Evolutionary conservation across 2,329 filamentous ascomycete genomes (phyloP).

Genomic region (Aquanectria penicillioides): DNA sequence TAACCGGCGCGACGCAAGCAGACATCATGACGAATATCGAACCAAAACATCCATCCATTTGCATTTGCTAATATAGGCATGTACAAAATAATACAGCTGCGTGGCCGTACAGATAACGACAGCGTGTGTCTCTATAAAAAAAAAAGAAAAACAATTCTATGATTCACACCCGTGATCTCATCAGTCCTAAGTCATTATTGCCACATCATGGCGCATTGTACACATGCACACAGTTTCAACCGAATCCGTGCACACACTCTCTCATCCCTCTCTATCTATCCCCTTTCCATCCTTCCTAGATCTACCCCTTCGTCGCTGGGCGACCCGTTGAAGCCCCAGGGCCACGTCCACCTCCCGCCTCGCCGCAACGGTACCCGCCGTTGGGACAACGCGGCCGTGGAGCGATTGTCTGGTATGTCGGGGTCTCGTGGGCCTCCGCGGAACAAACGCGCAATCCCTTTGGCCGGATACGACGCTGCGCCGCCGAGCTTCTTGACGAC

Average conservation of each 20-base stretch:
- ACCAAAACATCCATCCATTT: too few species aligned
- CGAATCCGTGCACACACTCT: neutral
- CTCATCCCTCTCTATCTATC: conserved; percentile 10
- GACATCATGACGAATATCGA: neutral
- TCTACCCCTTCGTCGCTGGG: conserved; percentile 18
- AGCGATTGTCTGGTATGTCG: conserved; percentile 36
- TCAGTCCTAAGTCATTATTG: conserved; percentile 11
- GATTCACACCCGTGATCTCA: neutral
- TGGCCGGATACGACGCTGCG: conserved; percentile 13
- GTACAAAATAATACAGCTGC: neutral
- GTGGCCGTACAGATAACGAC: conserved; percentile 1
- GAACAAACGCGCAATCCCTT: conserved; percentile 8
- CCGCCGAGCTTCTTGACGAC: conserved; percentile 35
- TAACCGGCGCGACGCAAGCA: neutral
- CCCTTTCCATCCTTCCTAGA: conserved; percentile 22
- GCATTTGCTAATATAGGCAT: neutral
- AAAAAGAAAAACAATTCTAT: too few species aligned
- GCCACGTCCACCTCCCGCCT: conserved; percentile 21
- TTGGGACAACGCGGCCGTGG: conserved; percentile 19
- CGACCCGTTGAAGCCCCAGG: neutral
- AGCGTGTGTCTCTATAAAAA: neutral
- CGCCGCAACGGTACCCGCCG: conserved; percentile 6
- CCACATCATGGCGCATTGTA: too few species aligned
- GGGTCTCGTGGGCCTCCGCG: conserved; percentile 25
- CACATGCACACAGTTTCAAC: too few species aligned